Evolutionary conservation across 139 green algal genomes (phyloP), one percentile per base, ranked within the genome.

Genomic region (Pycnococcus provasolii): DNA sequence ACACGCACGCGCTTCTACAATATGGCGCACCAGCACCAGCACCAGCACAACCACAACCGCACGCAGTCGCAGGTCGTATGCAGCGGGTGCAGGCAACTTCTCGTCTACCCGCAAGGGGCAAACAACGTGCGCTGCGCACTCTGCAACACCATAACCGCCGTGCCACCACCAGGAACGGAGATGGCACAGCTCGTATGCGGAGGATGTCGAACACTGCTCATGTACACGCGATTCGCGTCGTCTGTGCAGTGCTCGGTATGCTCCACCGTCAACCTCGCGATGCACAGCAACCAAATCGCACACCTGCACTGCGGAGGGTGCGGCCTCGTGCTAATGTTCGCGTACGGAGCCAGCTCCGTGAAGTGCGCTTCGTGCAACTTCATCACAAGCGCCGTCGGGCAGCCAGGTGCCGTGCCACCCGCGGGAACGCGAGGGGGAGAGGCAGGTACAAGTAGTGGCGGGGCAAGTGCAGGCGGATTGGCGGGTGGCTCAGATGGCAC

Each of bases 161-260:
- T 85, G 9, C 77, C 87, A 41, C 80, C 55, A 62, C 58, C 57
- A 66, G 71, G 71, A 70, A 75, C 82, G 2, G 78, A 91, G 37
- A 90, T 88, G 77, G 85, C 91, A 9, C 91, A 96, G 70, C 83
- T 97, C 5, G 81, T 90, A 1, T 97, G 91, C 77, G 87, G 73
- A 45, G 85, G 86, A n/a, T 97, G 91, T 69, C 71, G 87, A 1
- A 86, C 91, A 47, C 64, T 94, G 65, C 77, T 97, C 1, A 87
- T 89, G 55, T 97, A 96, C 64, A 83, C 93, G 0, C 83, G 91
- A 0, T 90, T 90, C 0, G 91, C 91, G 1, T 76, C 77, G 26
- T 90, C 84, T 67, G 88, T 97, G 40, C 91, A 97, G 66, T 97
- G 91, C 79, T 89, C 86, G 0, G 60, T 91, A n/a, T 97, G 91